These are phyloP conservation scores for Rhizopogon rudus DNA, from an alignment of 768 basidiomycete genomes.

Conservation along the genomic window DNA sequence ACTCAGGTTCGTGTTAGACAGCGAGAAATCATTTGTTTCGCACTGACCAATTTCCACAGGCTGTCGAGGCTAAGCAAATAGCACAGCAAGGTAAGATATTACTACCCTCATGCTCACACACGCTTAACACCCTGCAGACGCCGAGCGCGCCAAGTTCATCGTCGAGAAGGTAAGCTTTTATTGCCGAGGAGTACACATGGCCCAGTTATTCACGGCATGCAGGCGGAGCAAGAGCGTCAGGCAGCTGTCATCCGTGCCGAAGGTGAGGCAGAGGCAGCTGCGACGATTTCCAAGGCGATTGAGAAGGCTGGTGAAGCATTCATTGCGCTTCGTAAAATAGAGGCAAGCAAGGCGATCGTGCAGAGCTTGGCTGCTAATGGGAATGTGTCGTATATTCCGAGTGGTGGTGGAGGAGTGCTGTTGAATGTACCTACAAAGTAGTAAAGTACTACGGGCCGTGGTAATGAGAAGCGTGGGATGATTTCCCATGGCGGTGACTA, in stretches of 20 bases:
- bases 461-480: constrained; percentile 8
- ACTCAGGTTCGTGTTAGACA: constrained; percentile 46
- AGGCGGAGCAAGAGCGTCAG: constrained; percentile 99
- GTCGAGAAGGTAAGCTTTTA: constrained; percentile 80
- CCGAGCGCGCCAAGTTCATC: constrained; percentile 97
- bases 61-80: constrained; percentile 99
- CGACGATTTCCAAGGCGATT: constrained; percentile 86
- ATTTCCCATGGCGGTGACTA: constrained; percentile 24
- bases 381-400: constrained; percentile 89
- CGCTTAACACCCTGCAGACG: constrained; percentile 53
- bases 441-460: not conserved
- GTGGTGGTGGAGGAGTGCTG: constrained; percentile 73
- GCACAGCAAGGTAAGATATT: constrained; percentile 82
- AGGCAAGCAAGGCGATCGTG: constrained; percentile 96
- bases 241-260: constrained; percentile 97
- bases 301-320: constrained; percentile 96
- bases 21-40: not conserved
- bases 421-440: constrained; percentile 68
- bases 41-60: constrained; percentile 33
- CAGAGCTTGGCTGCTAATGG: constrained; percentile 72
- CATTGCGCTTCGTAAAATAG: constrained; percentile 91
- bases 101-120: not conserved
- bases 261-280: constrained; percentile 96
- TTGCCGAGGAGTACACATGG: not conserved
- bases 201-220: constrained; percentile 15